Percentiles rank a stretch among this genome's conserved stretches.
phyloP scores from a whole-genome alignment of 2,329 filamentous ascomycete species.

The Verticillium isaacii region DNA sequence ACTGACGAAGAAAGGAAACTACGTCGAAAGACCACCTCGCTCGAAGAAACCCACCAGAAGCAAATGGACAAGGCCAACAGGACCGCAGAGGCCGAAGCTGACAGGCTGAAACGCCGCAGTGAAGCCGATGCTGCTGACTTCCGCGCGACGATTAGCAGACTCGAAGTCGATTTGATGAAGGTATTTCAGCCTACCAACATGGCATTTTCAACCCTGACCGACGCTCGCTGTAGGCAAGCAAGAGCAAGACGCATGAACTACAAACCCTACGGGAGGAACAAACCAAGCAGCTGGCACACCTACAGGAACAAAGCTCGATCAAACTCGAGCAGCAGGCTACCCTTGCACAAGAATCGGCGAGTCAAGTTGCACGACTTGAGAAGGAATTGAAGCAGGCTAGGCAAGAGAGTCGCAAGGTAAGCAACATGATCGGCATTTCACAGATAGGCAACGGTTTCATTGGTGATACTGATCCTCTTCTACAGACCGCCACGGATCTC shows the following conservation, averaged over 20 bases:
- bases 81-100: slow-evolving; percentile 41
- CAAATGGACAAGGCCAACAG: slow-evolving; percentile 42
- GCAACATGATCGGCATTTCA: background rate
- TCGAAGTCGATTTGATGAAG: slow-evolving; percentile 61
- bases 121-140: slow-evolving; percentile 63
- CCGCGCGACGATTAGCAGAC: slow-evolving; percentile 51
- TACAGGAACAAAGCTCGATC: slow-evolving; percentile 39
- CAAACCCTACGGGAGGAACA: slow-evolving; percentile 43
- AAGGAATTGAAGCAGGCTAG: slow-evolving; percentile 22
- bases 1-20: slow-evolving; percentile 3
- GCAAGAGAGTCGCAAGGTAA: slow-evolving; percentile 13
- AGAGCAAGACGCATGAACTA: slow-evolving; percentile 55
- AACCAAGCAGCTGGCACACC: slow-evolving; percentile 26
- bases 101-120: slow-evolving; percentile 40
- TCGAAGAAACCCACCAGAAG: slow-evolving; percentile 27
- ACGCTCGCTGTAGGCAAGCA: slow-evolving; percentile 42
- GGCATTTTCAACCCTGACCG: background rate
- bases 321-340: slow-evolving; percentile 42
- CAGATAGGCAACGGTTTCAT: background rate
- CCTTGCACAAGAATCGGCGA: slow-evolving; percentile 30
- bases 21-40: slow-evolving; percentile 8
- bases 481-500: slow-evolving; percentile 21
- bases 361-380: slow-evolving; percentile 22
- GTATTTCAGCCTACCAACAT: slow-evolving; percentile 22
- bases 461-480: slow-evolving; percentile 2